Conservation (phyloP, 164 flowering plant genomes). For the Akebia trifoliata region DNA sequence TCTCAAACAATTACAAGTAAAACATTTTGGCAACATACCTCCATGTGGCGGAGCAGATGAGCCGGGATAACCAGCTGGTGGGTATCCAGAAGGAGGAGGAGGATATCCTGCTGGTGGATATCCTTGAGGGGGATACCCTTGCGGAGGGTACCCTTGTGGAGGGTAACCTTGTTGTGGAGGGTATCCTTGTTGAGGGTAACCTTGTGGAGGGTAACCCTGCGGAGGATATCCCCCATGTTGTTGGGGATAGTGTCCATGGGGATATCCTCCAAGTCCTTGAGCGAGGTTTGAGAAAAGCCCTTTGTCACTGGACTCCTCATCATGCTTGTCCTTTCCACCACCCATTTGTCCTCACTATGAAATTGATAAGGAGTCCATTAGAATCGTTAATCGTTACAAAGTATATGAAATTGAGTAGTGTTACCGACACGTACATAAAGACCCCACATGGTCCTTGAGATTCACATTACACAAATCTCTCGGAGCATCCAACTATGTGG, state of each 20-base stretch:
- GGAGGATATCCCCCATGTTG: constrained; percentile 39
- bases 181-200: constrained; percentile 34
- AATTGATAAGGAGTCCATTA: not conserved
- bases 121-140: constrained; percentile 35
- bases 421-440: too few relatives aligned
- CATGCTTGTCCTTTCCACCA: constrained; percentile 48
- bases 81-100: constrained; percentile 34
- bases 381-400: not conserved
- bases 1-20: constrained; percentile 1
- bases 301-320: constrained; percentile 28
- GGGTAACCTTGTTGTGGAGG: constrained; percentile 39
- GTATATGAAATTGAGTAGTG: too few relatives aligned
- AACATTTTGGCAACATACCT: constrained; percentile 16
- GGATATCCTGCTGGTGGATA: constrained; percentile 36
- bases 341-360: constrained; percentile 29
- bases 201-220: constrained; percentile 26
- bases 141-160: constrained; percentile 28
- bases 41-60: constrained; percentile 26
- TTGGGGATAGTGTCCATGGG: constrained; percentile 21
- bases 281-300: constrained; percentile 36
- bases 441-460: too few relatives aligned
- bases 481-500: too few relatives aligned
- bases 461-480: too few relatives aligned
- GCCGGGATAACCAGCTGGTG: constrained; percentile 42
- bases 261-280: constrained; percentile 26